These are phyloP conservation scores for Anastatica hierochuntica DNA, from an alignment of 345 rosid genomes.

Conservation along the genomic window DNA sequence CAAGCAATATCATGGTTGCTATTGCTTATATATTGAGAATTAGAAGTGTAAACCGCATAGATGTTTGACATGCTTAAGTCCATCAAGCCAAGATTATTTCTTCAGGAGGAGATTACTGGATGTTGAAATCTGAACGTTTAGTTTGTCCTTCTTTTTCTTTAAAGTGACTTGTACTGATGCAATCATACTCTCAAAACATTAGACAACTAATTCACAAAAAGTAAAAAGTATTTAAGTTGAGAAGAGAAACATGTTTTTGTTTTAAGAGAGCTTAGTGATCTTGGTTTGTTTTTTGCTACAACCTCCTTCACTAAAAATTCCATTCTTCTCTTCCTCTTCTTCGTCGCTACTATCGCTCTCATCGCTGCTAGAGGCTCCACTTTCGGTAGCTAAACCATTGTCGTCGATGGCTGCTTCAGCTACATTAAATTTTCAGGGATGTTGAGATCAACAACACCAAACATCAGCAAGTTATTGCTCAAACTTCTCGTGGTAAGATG, in stretches of 20 bases:
- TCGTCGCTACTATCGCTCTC: too few relatives aligned
- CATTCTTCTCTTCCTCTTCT: neutral
- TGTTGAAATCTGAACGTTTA: constrained; percentile 47
- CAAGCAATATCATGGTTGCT: constrained; percentile 69
- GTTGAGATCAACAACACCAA: constrained; percentile 30
- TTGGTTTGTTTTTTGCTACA: constrained; percentile 11
- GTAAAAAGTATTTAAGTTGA: neutral
- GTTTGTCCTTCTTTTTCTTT: too few relatives aligned
- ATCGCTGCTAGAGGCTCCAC: constrained; percentile 32
- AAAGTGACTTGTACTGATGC: neutral
- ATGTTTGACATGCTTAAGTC: constrained; percentile 65
- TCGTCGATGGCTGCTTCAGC: constrained; percentile 67
- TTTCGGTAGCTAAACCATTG: constrained; percentile 20
- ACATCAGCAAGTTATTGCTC: too few relatives aligned
- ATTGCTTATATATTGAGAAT: constrained; percentile 6
- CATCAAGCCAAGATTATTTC: constrained; percentile 43
- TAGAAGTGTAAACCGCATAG: constrained; percentile 8
- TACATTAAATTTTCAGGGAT: constrained; percentile 67
- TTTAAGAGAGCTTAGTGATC: constrained; percentile 21
- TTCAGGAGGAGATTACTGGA: constrained; percentile 70
- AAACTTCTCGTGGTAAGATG: too few relatives aligned
- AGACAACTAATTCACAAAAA: too few relatives aligned
- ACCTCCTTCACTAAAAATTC: too few relatives aligned
- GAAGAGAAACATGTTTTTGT: neutral
- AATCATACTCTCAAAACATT: constrained; percentile 1